phyloP scores from a whole-genome alignment of 345 rosid species.

The Linum trigynum region DNA sequence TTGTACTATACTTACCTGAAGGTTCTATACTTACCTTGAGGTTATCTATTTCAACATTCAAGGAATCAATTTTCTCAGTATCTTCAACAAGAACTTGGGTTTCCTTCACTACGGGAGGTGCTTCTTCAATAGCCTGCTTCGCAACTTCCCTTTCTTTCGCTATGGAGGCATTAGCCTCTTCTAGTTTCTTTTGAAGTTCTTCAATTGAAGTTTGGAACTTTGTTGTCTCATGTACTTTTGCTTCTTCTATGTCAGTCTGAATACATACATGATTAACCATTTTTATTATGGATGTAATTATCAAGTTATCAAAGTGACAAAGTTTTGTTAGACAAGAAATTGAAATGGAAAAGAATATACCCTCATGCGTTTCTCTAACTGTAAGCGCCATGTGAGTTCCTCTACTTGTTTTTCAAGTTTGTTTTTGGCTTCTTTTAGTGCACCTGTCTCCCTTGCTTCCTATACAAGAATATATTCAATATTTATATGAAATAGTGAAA shows the following conservation, averaged over 20 bases:
- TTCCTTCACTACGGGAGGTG: slow-evolving; percentile 42
- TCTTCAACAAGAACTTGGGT: slow-evolving; percentile 44
- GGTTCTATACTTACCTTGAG: slow-evolving; percentile 24
- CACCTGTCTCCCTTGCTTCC: slow-evolving; percentile 74
- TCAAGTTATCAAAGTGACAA: neutral
- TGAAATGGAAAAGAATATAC: slow-evolving; percentile 14
- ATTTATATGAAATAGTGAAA: too few species aligned
- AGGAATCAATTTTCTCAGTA: slow-evolving; percentile 31
- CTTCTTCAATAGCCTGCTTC: slow-evolving; percentile 38
- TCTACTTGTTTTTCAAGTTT: slow-evolving; percentile 59
- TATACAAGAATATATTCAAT: slow-evolving; percentile 11
- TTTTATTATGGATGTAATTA: slow-evolving; percentile 3
- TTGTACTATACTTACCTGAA: neutral
- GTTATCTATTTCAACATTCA: slow-evolving; percentile 36
- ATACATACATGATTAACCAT: slow-evolving; percentile 5
- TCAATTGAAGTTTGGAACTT: slow-evolving; percentile 31
- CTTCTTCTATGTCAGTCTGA: slow-evolving; percentile 44
- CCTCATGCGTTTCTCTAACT: slow-evolving; percentile 51
- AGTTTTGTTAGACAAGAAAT: neutral
- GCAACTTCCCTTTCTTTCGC: slow-evolving; percentile 33
- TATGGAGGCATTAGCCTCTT: slow-evolving; percentile 30
- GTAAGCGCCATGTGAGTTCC: slow-evolving; percentile 52
- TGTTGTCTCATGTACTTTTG: slow-evolving; percentile 34
- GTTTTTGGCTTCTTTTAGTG: slow-evolving; percentile 59
- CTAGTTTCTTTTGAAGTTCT: slow-evolving; percentile 35